These are phyloP conservation scores for Papiliotrema fonsecae DNA, from an alignment of 1,284 basidiomycete genomes.

Conservation along the genomic window DNA sequence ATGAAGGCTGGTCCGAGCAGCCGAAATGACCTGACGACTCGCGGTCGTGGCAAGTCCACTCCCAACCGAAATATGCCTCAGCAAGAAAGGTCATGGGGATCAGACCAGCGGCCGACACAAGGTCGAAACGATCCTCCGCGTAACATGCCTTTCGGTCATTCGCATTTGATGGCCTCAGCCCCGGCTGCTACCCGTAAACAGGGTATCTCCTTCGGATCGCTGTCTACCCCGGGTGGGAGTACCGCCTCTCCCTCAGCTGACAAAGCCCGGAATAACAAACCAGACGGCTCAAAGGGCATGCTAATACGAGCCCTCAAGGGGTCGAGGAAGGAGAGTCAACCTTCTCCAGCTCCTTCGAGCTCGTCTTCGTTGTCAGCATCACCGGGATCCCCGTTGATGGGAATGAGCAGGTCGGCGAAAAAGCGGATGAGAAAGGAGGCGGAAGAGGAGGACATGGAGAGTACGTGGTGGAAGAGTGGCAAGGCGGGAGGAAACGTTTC, in stretches of 20 bases:
- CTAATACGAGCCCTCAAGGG: not conserved
- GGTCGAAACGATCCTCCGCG: not conserved
- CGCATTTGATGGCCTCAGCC: conserved; percentile 11
- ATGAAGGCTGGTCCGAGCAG: not conserved
- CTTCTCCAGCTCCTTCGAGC: not conserved
- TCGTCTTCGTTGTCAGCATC: not conserved
- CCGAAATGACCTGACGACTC: not conserved
- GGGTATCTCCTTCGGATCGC: conserved; percentile 11
- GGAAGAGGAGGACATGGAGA: conserved; percentile 10
- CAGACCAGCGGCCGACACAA: not conserved
- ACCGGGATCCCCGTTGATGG: too few species aligned
- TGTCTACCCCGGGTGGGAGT: conserved; percentile 4
- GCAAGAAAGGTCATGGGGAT: too few species aligned
- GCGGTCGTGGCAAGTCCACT: not conserved
- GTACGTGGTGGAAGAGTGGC: conserved; percentile 13
- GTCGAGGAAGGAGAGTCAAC: not conserved
- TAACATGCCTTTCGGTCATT: conserved; percentile 17
- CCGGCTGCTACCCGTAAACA: conserved; percentile 9
- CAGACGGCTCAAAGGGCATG: not conserved
- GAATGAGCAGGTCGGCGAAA: not conserved
- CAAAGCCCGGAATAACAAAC: not conserved
- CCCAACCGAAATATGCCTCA: too few species aligned
- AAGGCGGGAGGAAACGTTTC: conserved; percentile 19
- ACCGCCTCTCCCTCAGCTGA: conserved; percentile 1
- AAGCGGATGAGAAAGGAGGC: conserved; percentile 1